Conservation (phyloP, 179 eudicot species). For the Spergularia azorica region DNA sequence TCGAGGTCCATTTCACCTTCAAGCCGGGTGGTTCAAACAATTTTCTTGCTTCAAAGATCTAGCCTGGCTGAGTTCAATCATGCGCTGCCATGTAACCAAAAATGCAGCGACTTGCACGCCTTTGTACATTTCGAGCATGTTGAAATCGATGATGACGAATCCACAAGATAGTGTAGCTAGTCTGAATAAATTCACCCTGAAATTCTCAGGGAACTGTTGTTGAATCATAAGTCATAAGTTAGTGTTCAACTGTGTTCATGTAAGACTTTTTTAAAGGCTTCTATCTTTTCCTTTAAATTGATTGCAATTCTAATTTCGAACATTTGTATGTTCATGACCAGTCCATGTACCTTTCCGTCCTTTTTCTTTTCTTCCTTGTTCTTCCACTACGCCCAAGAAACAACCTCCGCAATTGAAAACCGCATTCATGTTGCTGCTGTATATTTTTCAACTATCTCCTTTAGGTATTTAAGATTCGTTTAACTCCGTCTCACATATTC, state of each 20-base stretch:
- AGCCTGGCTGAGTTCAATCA: neutral
- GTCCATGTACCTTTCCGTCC: no score
- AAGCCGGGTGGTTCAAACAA: slow-evolving; percentile 2
- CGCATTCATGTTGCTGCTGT: no score
- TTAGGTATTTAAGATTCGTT: no score
- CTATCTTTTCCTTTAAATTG: no score
- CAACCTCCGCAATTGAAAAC: no score
- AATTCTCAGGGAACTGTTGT: neutral
- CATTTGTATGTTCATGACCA: no score
- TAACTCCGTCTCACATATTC: no score
- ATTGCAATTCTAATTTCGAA: no score
- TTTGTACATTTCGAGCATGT: slow-evolving; percentile 14
- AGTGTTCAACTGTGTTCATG: neutral
- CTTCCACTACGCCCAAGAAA: no score
- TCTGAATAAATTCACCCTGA: neutral
- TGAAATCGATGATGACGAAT: slow-evolving; percentile 13
- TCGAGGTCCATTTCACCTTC: neutral
- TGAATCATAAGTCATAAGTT: neutral
- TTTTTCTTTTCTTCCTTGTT: no score
- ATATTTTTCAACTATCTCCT: no score
- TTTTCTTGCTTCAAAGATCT: neutral
- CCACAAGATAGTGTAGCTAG: neutral
- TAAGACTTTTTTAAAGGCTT: neutral
- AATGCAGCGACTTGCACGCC: neutral
- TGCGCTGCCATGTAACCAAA: neutral